phyloP scores from a whole-genome alignment of 441 rosid species.

The Bruguiera hainesii region DNA sequence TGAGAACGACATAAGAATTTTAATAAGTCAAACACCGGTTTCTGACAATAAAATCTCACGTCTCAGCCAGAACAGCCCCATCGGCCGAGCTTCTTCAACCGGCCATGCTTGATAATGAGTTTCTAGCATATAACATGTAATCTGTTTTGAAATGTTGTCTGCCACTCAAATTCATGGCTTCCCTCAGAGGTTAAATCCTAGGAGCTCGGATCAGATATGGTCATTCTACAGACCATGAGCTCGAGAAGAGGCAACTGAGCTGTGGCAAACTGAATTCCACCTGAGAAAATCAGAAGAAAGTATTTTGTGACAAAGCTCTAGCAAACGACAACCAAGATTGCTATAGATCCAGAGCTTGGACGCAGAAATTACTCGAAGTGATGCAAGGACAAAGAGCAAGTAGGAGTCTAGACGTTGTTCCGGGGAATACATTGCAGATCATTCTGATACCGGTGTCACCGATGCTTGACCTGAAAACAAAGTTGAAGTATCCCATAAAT shows the following conservation, averaged over 20 bases:
- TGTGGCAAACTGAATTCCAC: slow-evolving; percentile 95
- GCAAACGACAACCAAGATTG: neutral
- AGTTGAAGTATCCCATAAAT: slow-evolving; percentile 10
- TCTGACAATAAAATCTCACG: slow-evolving; percentile 43
- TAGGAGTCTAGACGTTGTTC: slow-evolving; percentile 67
- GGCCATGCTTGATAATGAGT: slow-evolving; percentile 75
- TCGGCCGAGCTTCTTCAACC: slow-evolving; percentile 77
- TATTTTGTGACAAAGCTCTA: neutral
- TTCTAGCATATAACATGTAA: slow-evolving; percentile 65
- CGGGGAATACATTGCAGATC: slow-evolving; percentile 88
- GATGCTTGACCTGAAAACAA: slow-evolving; percentile 71
- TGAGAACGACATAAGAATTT: neutral
- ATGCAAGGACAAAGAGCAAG: slow-evolving; percentile 94
- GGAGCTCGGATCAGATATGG: slow-evolving; percentile 58
- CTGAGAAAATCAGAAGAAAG: slow-evolving; percentile 31
- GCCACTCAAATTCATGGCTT: slow-evolving; percentile 36
- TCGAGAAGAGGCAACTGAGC: slow-evolving; percentile 90
- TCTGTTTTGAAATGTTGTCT: slow-evolving; percentile 42
- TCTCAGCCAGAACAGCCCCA: slow-evolving; percentile 98
- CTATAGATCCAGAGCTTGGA: slow-evolving; percentile 13
- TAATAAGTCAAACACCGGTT: neutral
- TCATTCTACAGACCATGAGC: slow-evolving; percentile 97
- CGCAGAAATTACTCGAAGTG: slow-evolving; percentile 69
- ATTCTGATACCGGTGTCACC: slow-evolving; percentile 92
- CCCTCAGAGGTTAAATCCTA: slow-evolving; percentile 35